A percentile compares a stretch with the other conserved stretches of the same genome.
These are phyloP conservation scores for Tricholoma furcatifolium DNA, from an alignment of 768 basidiomycete genomes.

Conservation along the genomic window DNA sequence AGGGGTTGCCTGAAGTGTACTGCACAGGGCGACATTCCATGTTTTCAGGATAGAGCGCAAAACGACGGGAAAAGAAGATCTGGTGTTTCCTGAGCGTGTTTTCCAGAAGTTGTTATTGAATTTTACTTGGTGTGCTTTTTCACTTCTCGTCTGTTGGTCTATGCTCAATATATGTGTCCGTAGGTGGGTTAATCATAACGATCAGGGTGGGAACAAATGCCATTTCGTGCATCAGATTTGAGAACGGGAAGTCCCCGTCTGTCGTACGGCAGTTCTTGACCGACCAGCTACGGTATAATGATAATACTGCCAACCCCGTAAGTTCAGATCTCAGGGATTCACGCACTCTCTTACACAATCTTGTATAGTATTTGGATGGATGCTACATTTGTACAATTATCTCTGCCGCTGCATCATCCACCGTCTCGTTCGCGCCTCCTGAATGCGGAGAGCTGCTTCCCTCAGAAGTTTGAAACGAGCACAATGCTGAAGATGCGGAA, in stretches of 20 bases:
- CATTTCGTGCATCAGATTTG: slow-evolving; percentile 83
- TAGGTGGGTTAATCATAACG: slow-evolving; percentile 99
- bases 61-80: slow-evolving; percentile 85
- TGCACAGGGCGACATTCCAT: slow-evolving; percentile 90
- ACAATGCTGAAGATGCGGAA: slow-evolving; percentile 65
- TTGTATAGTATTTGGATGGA: slow-evolving; percentile 79
- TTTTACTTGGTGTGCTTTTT: slow-evolving; percentile 79
- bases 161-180: background rate
- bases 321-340: slow-evolving; percentile 23
- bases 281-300: slow-evolving; percentile 92
- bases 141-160: background rate
- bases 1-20: too few species aligned
- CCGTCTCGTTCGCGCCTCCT: slow-evolving; percentile 72
- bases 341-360: background rate
- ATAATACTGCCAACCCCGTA: slow-evolving; percentile 89
- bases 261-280: slow-evolving; percentile 87
- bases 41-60: slow-evolving; percentile 99
- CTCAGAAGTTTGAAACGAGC: slow-evolving; percentile 63
- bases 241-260: slow-evolving; percentile 81
- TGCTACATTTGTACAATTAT: slow-evolving; percentile 88
- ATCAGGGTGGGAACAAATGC: slow-evolving; percentile 88
- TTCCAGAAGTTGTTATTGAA: slow-evolving; percentile 97
- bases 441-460: slow-evolving; percentile 78
- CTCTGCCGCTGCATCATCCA: slow-evolving; percentile 75
- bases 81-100: slow-evolving; percentile 92